phyloP scores from a whole-genome alignment of 108 stramenopile genomes.

The Aurantiochytrium sp. region DNA sequence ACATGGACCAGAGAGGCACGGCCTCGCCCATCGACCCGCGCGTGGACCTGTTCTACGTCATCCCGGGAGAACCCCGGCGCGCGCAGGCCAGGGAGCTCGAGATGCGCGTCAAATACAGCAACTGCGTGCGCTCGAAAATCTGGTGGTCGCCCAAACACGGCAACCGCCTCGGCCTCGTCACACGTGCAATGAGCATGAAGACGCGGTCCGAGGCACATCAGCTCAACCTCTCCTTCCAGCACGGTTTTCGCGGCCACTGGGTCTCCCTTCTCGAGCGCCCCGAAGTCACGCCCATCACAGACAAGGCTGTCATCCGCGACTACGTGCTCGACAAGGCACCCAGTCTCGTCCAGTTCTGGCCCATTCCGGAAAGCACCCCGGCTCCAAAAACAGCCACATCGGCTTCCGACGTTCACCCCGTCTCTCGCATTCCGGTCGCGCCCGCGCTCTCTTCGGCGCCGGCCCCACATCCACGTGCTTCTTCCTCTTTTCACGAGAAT shows the following conservation, averaged over 20 bases:
- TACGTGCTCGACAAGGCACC: not conserved
- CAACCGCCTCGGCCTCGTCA: not conserved
- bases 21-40: not conserved
- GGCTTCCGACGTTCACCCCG: not conserved
- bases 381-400: not conserved
- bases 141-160: not conserved
- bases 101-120: not conserved
- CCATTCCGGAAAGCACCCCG: not conserved
- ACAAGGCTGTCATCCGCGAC: not conserved
- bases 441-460: too few species aligned
- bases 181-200: not conserved
- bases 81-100: not conserved
- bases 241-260: not conserved
- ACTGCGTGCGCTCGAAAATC: not conserved
- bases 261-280: not conserved
- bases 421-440: not conserved
- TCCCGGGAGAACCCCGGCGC: not conserved
- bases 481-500: too few species aligned
- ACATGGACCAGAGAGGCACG: not conserved
- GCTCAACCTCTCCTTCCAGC: not conserved
- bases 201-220: not conserved
- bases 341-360: conserved; percentile 10
- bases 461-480: too few species aligned
- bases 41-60: not conserved
- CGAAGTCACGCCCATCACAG: not conserved